Evolutionary conservation across 2,329 filamentous ascomycete genomes (phyloP), one percentile per base, ranked within the genome.

Genomic region (Fusarium staphyleae): DNA sequence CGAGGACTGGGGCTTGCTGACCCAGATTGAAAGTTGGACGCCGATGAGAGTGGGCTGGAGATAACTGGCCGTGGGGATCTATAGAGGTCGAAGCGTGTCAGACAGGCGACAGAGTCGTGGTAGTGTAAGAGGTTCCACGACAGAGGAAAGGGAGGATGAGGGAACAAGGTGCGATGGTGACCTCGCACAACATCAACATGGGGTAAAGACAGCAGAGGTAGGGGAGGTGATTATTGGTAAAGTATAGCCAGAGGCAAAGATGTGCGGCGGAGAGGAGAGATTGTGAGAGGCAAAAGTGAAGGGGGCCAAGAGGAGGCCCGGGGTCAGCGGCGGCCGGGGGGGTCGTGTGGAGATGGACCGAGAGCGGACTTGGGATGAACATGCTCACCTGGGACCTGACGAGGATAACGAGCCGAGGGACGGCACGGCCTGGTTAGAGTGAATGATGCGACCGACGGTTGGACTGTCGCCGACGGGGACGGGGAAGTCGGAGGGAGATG

Each of bases 21-120:
- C 55, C 74, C 73, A 65, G 77, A 78, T 41, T 75, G 70, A 48
- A 75, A 72, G 51, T 62, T 72, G 65, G 71, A 77, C 52, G 75
- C 77, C 50, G 76, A 75, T 53, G 66, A 82, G 40, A 83, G 72
- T 60, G 81, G 81, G 65, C 80, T 83, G 36, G 80, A 78, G 56
- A 77, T 72, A 49, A 75, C 69, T 67, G 75, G 78, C 68, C 77
- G 74, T 63, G 73, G 75, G 46, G 77, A 79, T 77, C 81, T 84
- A 55, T n/a, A n/a, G 66, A 51, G 39, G 54, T 57, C 46, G 46
- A 52, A 43, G 28, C 35, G 54, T 32, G 50, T 61, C 44, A 57
- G 58, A 62, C 36, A 45, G 37, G 41, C 52, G 45, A 48, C 52
- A 30, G 33, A 22, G 40, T 46, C 35, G 6, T 48, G 29, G 52